Base-by-base conservation (phyloP, 1,284 basidiomycete species). In the Ganoderma sp. region DNA sequence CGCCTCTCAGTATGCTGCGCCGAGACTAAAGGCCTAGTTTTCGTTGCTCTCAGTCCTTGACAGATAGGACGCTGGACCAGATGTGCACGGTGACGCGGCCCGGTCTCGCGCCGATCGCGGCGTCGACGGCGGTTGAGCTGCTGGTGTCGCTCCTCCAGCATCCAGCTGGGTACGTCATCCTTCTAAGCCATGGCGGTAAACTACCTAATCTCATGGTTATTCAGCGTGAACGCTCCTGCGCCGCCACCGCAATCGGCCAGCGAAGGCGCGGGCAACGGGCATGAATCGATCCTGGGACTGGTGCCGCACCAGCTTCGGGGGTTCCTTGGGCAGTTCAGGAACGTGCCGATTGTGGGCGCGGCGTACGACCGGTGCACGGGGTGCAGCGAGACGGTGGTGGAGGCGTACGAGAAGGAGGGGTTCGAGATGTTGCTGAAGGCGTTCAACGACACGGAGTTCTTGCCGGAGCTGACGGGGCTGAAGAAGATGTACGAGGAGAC, bases 41-140 rank as follows among this genome's bases (percentile, higher is more conserved):
- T 32, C 32, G 32, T 3, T 3, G 28, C 48, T 15, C 37, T 2
- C 69, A 98, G 96, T 97, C 95, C 0, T 83, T 99, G 61, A 93
- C 94, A 0, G 97, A 99, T 77, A 87, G 97, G 43, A 98, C 97
- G 1, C 86, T 99, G 34, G 98, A 99, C 78, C 97, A 99, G 78
- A 99, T 99, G 97, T 99, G 98, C 77, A 99, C 98, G 0, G 98
- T 99, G 15, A 98, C 97, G 0, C 84, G 98, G n/a, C 97, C 98
- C 0, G 97, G 97, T 0, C 84, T 99, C 0, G 98, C 97, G 0
- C 89, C 95, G 0, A 96, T 99, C 54, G 97, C 97, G 0, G 90
- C 93, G 0, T 91, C 96, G 0, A 93, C 91, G 0, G 96, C 96
- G 0, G 97, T 99, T 0, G 98, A 99, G 77, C 83, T 99, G 8